Conservation (phyloP, 2,329 filamentous ascomycete species). For the Fusarium musae region DNA sequence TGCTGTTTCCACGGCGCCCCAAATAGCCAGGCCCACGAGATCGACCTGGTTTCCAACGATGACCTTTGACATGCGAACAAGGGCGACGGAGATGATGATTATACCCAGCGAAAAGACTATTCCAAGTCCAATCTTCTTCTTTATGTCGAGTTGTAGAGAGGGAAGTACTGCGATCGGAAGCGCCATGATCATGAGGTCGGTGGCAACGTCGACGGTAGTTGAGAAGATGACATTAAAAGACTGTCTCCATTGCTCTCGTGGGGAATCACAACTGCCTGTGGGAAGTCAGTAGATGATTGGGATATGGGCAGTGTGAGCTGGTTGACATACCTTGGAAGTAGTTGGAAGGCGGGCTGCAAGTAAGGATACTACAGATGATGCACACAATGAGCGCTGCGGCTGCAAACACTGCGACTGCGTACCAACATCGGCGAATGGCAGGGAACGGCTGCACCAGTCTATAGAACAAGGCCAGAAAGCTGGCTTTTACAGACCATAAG, state of each 20-base stretch:
- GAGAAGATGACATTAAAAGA: constrained; percentile 21
- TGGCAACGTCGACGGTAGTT: constrained; percentile 13
- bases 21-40: constrained; percentile 18
- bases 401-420: constrained; percentile 8
- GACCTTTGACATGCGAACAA: constrained; percentile 24
- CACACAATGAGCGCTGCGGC: not conserved
- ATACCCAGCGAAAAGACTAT: constrained; percentile 16
- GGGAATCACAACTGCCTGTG: constrained; percentile 4
- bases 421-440: constrained; percentile 10
- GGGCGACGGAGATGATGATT: constrained; percentile 19
- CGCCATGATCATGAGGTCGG: constrained; percentile 29
- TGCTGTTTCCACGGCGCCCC: constrained; percentile 22
- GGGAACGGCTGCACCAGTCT: constrained; percentile 17
- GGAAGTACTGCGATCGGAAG: constrained; percentile 23
- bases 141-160: constrained; percentile 20
- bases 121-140: constrained; percentile 22
- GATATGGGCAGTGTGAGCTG: rapidly evolving
- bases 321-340: constrained; percentile 12
- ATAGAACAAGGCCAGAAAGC: constrained; percentile 19
- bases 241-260: constrained; percentile 12
- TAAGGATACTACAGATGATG: constrained; percentile 14
- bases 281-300: rapidly evolving
- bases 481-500: constrained; percentile 28
- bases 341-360: constrained; percentile 8
- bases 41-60: constrained; percentile 20